These are phyloP conservation scores for Apiospora kogelbergensis DNA, from an alignment of 2,329 filamentous ascomycete genomes.

Conservation along the genomic window DNA sequence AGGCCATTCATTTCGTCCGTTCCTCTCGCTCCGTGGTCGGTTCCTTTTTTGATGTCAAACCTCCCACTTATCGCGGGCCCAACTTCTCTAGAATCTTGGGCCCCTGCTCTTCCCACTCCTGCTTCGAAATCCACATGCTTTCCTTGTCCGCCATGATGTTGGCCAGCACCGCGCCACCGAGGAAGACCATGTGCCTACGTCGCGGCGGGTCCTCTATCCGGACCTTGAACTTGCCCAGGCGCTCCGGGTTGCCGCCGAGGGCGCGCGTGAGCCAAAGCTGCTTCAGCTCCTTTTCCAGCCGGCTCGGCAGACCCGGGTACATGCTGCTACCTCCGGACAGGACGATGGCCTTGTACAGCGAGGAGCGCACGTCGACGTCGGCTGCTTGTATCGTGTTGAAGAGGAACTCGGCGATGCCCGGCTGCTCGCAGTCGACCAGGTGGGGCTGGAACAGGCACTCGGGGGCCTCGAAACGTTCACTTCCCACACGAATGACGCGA, in stretches of 20 bases:
- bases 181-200: slow-evolving; percentile 98
- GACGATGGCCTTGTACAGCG: slow-evolving; percentile 95
- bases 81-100: slow-evolving; percentile 84
- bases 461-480: slow-evolving; percentile 95
- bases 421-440: slow-evolving; percentile 95
- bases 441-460: slow-evolving; percentile 99
- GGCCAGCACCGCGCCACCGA: slow-evolving; percentile 92
- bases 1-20: not conserved
- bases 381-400: slow-evolving; percentile 98
- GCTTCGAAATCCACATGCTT: slow-evolving; percentile 97
- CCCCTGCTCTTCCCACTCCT: slow-evolving; percentile 96
- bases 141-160: slow-evolving; percentile 99
- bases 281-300: slow-evolving; percentile 97
- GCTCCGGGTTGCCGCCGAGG: slow-evolving; percentile 85
- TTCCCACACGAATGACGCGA: slow-evolving; percentile 92
- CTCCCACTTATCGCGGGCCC: slow-evolving; percentile 68
- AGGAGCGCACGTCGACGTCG: slow-evolving; percentile 91
- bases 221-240: slow-evolving; percentile 98
- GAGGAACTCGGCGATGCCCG: slow-evolving; percentile 92
- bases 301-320: slow-evolving; percentile 93
- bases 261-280: slow-evolving; percentile 96
- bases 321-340: slow-evolving; percentile 97
- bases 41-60: not conserved
- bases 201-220: slow-evolving; percentile 96
- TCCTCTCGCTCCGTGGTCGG: not conserved